Base-by-base conservation (phyloP, 2,329 filamentous ascomycete species). In the Colletotrichum salicis region DNA sequence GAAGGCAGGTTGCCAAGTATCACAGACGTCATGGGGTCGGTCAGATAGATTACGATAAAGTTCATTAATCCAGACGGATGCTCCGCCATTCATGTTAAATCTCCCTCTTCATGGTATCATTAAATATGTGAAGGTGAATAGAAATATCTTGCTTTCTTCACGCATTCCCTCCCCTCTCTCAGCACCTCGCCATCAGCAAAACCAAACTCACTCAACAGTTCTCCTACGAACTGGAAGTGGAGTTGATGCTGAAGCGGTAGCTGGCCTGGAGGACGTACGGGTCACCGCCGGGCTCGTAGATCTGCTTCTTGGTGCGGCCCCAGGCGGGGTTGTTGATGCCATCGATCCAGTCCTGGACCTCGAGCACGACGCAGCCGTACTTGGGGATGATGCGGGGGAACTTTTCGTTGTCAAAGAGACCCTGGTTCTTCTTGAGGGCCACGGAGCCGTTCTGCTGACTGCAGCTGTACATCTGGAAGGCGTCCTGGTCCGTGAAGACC, bases 341-440 rank as follows among this genome's bases (percentile, higher is more conserved):
- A 79, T 97, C 95, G 78, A 98, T 97, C 89, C 91, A 98, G 80
- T 96, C 95, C 86, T 98, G 90, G 13, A 96, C 94, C 84, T 98
- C 96, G 81, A 98, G 88, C 60, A 97, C 96, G 31, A 97, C 79
- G 81, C 96, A 98, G 37, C 94, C 95, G 78, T 95, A 94, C 84
- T 95, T 80, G 67, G 89, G 87, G 31, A 94, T 92, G 8, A 88
- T 88, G 48, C 91, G 86, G 4, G 90, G 88, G 76, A 91, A 88
- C 37, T 84, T 82, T 1, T 82, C 74, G 72, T 88, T 82, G 73
- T 88, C 85, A 73, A 85, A 81, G 4, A 92, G 83, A 19, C 93
- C 93, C 80, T 95, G 93, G 0, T 90, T 92, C 72, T 84, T 84
- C 85, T 95, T 95, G 73, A 95, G 83, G 0, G 92, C 84, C 73